These are phyloP conservation scores for Panicum miliaceum DNA, from an alignment of 176 grass and related monocot genomes.

Conservation along the genomic window DNA sequence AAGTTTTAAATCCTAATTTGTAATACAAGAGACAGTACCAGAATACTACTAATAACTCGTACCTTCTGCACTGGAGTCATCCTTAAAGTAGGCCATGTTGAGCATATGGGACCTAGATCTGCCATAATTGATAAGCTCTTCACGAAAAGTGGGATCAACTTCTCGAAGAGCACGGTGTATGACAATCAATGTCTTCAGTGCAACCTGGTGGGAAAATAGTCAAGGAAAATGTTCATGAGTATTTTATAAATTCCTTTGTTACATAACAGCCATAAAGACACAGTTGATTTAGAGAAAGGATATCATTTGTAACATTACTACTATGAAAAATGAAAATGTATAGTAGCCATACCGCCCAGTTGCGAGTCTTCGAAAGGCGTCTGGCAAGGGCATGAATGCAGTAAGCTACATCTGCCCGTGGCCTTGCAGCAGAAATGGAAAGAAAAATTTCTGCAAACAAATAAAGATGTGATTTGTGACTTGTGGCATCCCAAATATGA, in stretches of 20 bases:
- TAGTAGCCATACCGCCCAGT: slow-evolving; percentile 79
- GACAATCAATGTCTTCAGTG: slow-evolving; percentile 94
- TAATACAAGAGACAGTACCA: slow-evolving; percentile 31
- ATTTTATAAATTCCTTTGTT: neutral
- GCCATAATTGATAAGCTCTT: slow-evolving; percentile 98
- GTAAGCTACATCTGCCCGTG: slow-evolving; percentile 96
- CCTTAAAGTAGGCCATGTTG: slow-evolving; percentile 97
- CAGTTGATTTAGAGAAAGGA: slow-evolving; percentile 23
- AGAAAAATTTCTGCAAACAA: slow-evolving; percentile 89
- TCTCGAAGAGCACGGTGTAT: slow-evolving; percentile 94
- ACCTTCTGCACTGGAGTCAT: slow-evolving; percentile 97
- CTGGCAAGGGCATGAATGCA: slow-evolving; percentile 99
- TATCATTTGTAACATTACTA: slow-evolving; percentile 2
- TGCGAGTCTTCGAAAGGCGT: slow-evolving; percentile 91
- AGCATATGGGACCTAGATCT: slow-evolving; percentile 96
- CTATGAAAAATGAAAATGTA: neutral
- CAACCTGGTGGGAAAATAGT: slow-evolving; percentile 64
- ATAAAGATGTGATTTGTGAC: slow-evolving; percentile 8
- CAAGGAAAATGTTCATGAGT: slow-evolving; percentile 35
- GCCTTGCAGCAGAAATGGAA: slow-evolving; percentile 96
- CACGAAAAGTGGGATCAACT: slow-evolving; percentile 94
- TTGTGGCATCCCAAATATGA: slow-evolving; percentile 5
- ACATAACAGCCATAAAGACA: neutral
- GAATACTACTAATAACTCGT: slow-evolving; percentile 38
- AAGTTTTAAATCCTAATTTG: slow-evolving; percentile 28